Evolutionary conservation across 2,329 filamentous ascomycete genomes (phyloP).

Genomic region (Penicillium verrucosum): DNA sequence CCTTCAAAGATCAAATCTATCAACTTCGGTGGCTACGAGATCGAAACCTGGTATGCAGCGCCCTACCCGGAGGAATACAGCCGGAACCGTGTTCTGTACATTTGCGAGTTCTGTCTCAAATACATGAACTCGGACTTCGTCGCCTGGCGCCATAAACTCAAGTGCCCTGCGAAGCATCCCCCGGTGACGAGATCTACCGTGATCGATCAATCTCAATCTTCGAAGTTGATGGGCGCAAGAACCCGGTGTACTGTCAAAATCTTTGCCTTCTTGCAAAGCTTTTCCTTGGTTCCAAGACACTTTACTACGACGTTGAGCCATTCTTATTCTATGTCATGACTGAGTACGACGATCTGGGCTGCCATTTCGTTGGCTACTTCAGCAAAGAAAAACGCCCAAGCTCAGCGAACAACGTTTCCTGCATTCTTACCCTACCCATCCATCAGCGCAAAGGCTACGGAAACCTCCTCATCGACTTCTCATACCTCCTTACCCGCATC

Average conservation of each 20-base stretch:
- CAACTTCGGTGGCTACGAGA: constrained; percentile 95
- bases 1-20: constrained; percentile 98
- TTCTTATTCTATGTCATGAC: constrained; percentile 99
- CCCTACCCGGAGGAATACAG: constrained; percentile 99
- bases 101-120: constrained; percentile 98
- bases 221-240: constrained; percentile 91
- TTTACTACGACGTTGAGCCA: constrained; percentile 99
- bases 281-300: constrained; percentile 95
- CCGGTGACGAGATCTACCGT: constrained; percentile 95
- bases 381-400: constrained; percentile 96
- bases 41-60: constrained; percentile 98
- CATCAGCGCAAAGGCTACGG: constrained; percentile 97
- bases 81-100: constrained; percentile 92
- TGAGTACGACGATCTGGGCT: constrained; percentile 79
- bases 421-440: constrained; percentile 91
- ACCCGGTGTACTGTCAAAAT: constrained; percentile 95
- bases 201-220: constrained; percentile 94
- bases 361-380: constrained; percentile 98
- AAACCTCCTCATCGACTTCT: constrained; percentile 95
- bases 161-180: constrained; percentile 96
- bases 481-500: constrained; percentile 88
- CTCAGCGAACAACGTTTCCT: constrained; percentile 95
- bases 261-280: constrained; percentile 92
- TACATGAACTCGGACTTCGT: constrained; percentile 99
- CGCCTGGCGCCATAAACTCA: constrained; percentile 94